Evolutionary conservation across 768 basidiomycete species (phyloP).

Genomic region (Clavulina sp.): DNA sequence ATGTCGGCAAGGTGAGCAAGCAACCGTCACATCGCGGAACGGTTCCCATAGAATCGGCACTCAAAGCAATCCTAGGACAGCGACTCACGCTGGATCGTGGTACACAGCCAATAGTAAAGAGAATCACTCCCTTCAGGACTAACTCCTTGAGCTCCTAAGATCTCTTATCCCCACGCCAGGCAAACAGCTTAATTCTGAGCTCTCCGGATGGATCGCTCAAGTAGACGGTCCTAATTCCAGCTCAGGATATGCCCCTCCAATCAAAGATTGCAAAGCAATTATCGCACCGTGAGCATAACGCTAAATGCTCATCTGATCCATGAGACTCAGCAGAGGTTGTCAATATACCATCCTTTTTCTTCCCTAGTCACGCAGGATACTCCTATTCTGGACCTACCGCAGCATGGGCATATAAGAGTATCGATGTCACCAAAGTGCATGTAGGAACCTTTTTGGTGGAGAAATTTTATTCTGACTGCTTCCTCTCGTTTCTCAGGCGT

Average conservation of each 20-base stretch:
- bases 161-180: constrained; percentile 23
- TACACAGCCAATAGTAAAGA: constrained; percentile 51
- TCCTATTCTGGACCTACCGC: constrained; percentile 86
- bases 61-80: constrained; percentile 25
- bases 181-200: constrained; percentile 37
- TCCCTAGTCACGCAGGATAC: constrained; percentile 80
- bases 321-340: neutral
- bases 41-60: too few species aligned
- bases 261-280: constrained; percentile 62
- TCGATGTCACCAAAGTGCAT: constrained; percentile 68
- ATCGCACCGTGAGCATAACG: constrained; percentile 72
- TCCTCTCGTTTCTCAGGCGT: constrained; percentile 36
- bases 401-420: constrained; percentile 88
- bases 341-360: neutral
- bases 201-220: constrained; percentile 42
- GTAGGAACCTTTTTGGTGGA: neutral
- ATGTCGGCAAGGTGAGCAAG: too few species aligned
- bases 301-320: neutral
- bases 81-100: constrained; percentile 85
- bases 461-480: neutral
- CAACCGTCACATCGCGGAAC: too few species aligned
- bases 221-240: constrained; percentile 25
- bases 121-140: neutral
- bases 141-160: neutral
- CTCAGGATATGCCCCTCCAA: constrained; percentile 37